Base-by-base conservation (phyloP, 164 flowering plant genomes). In the Vitis cinerea region DNA sequence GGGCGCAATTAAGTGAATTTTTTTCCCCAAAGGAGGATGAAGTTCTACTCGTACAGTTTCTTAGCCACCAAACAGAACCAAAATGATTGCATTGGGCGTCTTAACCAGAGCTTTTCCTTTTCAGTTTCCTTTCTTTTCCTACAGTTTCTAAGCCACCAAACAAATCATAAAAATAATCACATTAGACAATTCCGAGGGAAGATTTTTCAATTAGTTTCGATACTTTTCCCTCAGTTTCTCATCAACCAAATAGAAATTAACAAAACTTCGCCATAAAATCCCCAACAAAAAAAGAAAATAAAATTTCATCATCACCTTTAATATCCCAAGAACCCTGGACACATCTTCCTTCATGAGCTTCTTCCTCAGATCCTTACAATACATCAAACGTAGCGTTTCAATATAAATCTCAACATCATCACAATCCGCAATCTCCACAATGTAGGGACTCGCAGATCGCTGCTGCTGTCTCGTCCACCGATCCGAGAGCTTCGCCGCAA, bases 311-410 rank as follows among this genome's bases (percentile, higher is more conserved):
- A 17, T 37, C 81, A 92, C 97, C 97, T 93, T 91, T 74, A 93
- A 81, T 61, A 91, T 88, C 12, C 89, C 98, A 52, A 95, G 92
- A 56, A 95, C 94, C 66, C 80, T 83, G 53, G 89, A 64, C 52
- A 95, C 98, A 70, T 93, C 96, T 61, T 90, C 97, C 59, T 72
- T 85, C 92, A 91, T 88, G 8, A 95, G 85, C 87, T 62, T 85
- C 84, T 75, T 88, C 85, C 89, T 85, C 71, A 95, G 74, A 80
- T 95, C 98, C 56, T 84, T 81, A 65, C 96, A 88, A 61, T 95
- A 95, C 97, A 95, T 92, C 78, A 95, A 80, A 64, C 84, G 78
- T 78, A 93, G 72, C 0, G 97, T 82, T 79, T 88, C 93, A 16
- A 95, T 74, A 54, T 93, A 93, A 10, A 88, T 81, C 71, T 88